Base-by-base conservation (phyloP, 768 basidiomycete species). In the Rhizopogon roseolus region DNA sequence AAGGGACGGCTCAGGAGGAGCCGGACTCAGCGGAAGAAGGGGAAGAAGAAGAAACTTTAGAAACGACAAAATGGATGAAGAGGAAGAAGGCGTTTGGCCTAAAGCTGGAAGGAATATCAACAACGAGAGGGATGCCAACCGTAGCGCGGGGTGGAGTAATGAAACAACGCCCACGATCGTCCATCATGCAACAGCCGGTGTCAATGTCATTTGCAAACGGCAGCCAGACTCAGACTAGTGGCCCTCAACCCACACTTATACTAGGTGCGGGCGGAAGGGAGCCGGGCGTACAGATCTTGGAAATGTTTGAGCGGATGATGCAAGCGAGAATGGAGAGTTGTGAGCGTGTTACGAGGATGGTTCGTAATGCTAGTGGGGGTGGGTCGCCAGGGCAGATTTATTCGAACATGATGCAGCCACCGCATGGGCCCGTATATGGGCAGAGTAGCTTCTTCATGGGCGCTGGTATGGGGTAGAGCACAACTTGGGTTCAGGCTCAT, bases 301-400 rank as follows among this genome's bases (percentile, higher is more conserved):
- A 82, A 60, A 78, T 82, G 74, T 87, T 86, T 62, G 84, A 84
- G 54, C 78, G 81, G 55, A 82, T 90, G 73, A 80, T 88, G 74
- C 84, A 87, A 61, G 75, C 81, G 2, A 78, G 88, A 52, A 82
- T 90, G 78, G 87, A 88, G 67, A 88, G 85, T 62, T 90, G 88
- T 66, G 77, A 84, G 58, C 75, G 85, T 34, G 74, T 86, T 50
- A 80, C 80, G 57, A 77, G 76, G 44, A 72, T 89, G 57, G 78
- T 87, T 38, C 70, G 72, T 46, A 71, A 75, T 49, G 75, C 76
- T 42, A 76, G 73, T 60, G 67, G 70, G 51, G 9, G 37, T 28
- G 52, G 22, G 25, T 29, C 50, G 6, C 50, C 54, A 5, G 41
- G 38, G 6, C 41, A 34, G 36, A 50, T 29, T 13, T 36, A 36